A percentile compares a stretch with the other conserved stretches of the same genome.
phyloP scores from a whole-genome alignment of 2,329 filamentous ascomycete genomes.

The Ascochyta clinopodiicola region DNA sequence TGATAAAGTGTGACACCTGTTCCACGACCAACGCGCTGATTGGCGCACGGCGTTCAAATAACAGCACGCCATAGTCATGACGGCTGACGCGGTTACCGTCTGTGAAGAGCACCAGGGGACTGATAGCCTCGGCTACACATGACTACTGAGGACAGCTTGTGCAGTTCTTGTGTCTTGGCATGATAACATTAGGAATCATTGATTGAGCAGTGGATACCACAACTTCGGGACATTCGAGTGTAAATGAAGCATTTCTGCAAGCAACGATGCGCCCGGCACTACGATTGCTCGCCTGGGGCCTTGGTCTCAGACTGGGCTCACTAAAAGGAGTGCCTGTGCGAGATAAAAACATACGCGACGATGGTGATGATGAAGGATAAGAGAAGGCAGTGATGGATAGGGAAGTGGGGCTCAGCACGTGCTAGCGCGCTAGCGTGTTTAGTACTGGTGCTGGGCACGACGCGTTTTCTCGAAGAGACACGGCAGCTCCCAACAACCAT shows the following conservation, averaged over 20 bases:
- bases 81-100: constrained; percentile 3
- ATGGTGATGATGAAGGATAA: neutral
- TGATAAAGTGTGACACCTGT: constrained; percentile 9
- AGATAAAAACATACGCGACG: neutral
- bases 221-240: neutral
- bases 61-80: constrained; percentile 14
- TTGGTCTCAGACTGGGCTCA: neutral
- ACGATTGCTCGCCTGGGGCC: neutral
- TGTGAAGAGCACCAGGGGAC: neutral
- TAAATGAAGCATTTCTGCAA: neutral
- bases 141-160: no score
- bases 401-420: neutral
- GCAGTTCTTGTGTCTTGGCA: no score
- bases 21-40: constrained; percentile 5
- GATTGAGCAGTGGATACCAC: neutral
- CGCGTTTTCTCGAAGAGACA: neutral
- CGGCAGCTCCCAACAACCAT: constrained; percentile 19
- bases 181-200: neutral
- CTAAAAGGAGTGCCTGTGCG: neutral
- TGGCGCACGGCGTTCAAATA: constrained; percentile 4
- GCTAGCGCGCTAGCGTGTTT: neutral
- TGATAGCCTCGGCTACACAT: neutral
- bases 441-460: neutral
- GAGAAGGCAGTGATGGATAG: neutral
- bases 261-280: neutral